Evolutionary conservation across 176 grass and related monocot genomes (phyloP), one percentile per base, ranked within the genome.

Genomic region (Triticum monococcum): DNA sequence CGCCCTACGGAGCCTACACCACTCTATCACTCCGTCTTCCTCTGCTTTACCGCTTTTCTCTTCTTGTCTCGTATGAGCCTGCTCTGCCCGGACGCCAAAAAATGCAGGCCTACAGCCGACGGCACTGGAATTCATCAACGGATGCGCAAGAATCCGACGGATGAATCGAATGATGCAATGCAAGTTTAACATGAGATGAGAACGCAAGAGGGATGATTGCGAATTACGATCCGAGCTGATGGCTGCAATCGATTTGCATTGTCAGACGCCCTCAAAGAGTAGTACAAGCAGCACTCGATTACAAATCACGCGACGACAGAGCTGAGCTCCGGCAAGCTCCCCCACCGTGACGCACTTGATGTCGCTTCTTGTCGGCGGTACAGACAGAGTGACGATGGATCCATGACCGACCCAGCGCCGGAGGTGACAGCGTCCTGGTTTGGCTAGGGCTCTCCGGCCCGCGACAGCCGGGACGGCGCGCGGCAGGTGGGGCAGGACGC

Each of bases 401-500:
- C 46, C 73, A 52, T 17, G 72, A 16, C 72, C 43, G 33, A 37
- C 11, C 16, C 28, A 22, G 12, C 1, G 82, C n/a, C 14, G 30
- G 80, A 25, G 10, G 50, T 20, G 57, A 30, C 36, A 26, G 23
- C 32, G 18, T 4, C 16, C 37, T 12, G 61, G 33, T 8, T 23
- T 18, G 37, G 32, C 85, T 91, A 85, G 26, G 89, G 77, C 70
- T 88, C 89, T 20, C 37, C 86, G 17, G 50, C 64, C 64, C 22
- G 78, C 48, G 66, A 16, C 66, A 59, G 78, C 20, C 72, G 22
- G 11, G 85, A 87, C 85, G 89, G 89, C 62, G 89, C 86, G 77
- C 95, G 87, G 77, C 95, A 97, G 46, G 95, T 97, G 70, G 95
- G 95, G 86, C 95, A 94, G 50, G 86, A 87, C 66, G 89, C 79